phyloP scores from a whole-genome alignment of 257 asterid species.

The Jaltomata sinuosa region DNA sequence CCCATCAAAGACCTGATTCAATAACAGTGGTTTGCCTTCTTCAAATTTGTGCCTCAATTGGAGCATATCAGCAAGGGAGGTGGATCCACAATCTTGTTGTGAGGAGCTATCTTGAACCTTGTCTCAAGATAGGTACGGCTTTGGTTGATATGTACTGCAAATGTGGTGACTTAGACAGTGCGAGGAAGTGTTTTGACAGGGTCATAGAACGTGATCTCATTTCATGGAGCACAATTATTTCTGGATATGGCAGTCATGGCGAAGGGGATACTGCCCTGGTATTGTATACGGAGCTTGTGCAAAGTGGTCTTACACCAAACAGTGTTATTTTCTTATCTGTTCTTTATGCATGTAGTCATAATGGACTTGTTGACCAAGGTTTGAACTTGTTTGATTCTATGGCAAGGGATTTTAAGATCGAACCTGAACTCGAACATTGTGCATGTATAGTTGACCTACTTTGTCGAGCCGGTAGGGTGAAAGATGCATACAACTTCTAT shows the following conservation, averaged over 20 bases:
- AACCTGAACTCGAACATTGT: slow-evolving; percentile 63
- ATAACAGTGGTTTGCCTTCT: slow-evolving; percentile 64
- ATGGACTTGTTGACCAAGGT: slow-evolving; percentile 65
- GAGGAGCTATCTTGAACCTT: slow-evolving; percentile 49
- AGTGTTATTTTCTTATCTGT: slow-evolving; percentile 52
- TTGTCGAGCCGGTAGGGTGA: slow-evolving; percentile 72
- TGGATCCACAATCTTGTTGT: slow-evolving; percentile 65
- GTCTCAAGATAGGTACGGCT: slow-evolving; percentile 54
- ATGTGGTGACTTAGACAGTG: slow-evolving; percentile 61
- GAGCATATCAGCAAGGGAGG: slow-evolving; percentile 77
- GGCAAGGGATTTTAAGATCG: slow-evolving; percentile 40
- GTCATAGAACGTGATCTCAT: slow-evolving; percentile 49
- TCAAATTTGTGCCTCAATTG: slow-evolving; percentile 76
- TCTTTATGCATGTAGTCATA: slow-evolving; percentile 72
- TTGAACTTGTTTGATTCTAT: slow-evolving; percentile 57
- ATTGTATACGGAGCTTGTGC: slow-evolving; percentile 40
- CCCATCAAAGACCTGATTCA: slow-evolving; percentile 51
- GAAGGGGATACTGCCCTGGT: slow-evolving; percentile 58
- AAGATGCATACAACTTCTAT: slow-evolving; percentile 57
- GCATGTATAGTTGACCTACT: slow-evolving; percentile 82
- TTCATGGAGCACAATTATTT: slow-evolving; percentile 71
- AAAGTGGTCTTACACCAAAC: slow-evolving; percentile 46
- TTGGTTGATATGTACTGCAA: slow-evolving; percentile 86
- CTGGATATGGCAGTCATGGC: slow-evolving; percentile 79
- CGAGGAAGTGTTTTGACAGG: slow-evolving; percentile 57